Percentiles rank a stretch among this genome's conserved stretches.
phyloP scores from a whole-genome alignment of 345 rosid genomes.

The Sonneratia alba region DNA sequence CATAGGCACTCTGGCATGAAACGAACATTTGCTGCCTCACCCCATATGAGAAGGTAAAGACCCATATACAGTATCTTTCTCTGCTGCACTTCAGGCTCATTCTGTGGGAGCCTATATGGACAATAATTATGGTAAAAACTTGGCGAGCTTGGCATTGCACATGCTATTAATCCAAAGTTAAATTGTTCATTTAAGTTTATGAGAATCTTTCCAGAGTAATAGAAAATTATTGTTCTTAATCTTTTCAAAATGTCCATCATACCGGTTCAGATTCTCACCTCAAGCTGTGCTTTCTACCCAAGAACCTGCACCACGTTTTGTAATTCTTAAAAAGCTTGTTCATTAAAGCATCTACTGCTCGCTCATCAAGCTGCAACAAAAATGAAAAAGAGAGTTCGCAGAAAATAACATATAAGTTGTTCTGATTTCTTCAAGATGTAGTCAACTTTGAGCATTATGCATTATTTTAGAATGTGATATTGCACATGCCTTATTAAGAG shows the following conservation, averaged over 20 bases:
- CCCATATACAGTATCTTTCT: conserved; percentile 92
- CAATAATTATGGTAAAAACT: background rate
- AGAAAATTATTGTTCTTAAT: background rate
- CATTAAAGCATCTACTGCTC: conserved; percentile 89
- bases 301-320: conserved; percentile 88
- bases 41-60: conserved; percentile 91
- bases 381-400: background rate
- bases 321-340: conserved; percentile 81
- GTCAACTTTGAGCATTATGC: background rate
- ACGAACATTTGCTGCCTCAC: conserved; percentile 94
- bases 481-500: conserved; percentile 65
- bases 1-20: conserved; percentile 93
- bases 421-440: background rate
- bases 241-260: background rate
- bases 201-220: background rate
- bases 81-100: conserved; percentile 80
- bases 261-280: conserved; percentile 37
- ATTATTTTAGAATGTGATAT: background rate
- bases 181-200: background rate
- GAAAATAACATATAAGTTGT: background rate
- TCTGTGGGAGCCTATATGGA: conserved; percentile 76
- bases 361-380: conserved; percentile 77
- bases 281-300: conserved; percentile 91
- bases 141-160: background rate
- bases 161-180: background rate